Conservation (phyloP, 345 rosid species). For the Eucalyptus rudis region DNA sequence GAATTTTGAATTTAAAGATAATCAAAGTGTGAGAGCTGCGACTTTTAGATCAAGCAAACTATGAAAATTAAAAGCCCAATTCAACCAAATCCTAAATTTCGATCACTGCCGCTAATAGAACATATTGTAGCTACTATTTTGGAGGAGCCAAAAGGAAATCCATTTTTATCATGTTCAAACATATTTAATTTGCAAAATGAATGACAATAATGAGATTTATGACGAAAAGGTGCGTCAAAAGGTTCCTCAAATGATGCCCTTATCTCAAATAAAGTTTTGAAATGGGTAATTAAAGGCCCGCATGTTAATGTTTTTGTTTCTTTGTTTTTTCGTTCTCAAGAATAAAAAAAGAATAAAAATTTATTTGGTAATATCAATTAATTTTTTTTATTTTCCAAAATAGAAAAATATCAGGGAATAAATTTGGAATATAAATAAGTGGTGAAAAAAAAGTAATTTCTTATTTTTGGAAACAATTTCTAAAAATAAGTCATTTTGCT, state of each 20-base stretch:
- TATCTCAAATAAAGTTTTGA: neutral
- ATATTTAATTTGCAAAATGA: neutral
- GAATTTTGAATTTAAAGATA: neutral
- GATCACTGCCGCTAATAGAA: neutral
- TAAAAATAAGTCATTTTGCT: no score
- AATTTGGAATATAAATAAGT: no score
- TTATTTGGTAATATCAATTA: rapidly evolving
- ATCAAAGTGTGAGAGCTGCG: rapidly evolving
- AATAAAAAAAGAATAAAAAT: no score
- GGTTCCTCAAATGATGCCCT: neutral
- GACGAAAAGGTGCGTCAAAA: neutral
- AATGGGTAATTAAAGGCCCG: neutral
- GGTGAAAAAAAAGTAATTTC: rapidly evolving
- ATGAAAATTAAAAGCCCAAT: neutral
- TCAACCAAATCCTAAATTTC: neutral
- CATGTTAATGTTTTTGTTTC: rapidly evolving
- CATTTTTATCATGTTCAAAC: neutral
- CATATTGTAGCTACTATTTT: neutral
- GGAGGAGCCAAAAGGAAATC: neutral
- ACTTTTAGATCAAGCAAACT: neutral
- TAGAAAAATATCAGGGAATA: no score
- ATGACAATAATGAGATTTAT: neutral
- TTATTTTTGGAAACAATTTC: rapidly evolving
- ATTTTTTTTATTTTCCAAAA: rapidly evolving
- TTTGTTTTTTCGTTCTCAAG: rapidly evolving